Base-by-base conservation (phyloP, 495 filamentous ascomycete species). In the Corynascus novoguineensis region DNA sequence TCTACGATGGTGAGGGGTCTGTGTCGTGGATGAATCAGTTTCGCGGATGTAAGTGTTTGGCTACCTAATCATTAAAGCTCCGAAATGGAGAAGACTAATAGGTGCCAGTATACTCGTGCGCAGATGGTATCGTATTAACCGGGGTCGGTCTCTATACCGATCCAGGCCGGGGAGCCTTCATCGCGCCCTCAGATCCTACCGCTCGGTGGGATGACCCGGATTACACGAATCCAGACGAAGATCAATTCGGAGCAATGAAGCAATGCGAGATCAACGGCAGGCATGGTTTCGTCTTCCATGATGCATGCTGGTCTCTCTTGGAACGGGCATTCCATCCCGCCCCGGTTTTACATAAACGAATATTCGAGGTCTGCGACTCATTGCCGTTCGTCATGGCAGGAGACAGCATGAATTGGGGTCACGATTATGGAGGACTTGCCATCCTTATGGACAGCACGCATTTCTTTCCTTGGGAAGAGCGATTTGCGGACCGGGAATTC, bases 21-120 rank as follows among this genome's bases (percentile, higher is more conserved):
- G 9, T 34, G 7, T 49, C 46, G 28, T 49, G 46, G 46, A 32
- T 21, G 46, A 49, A 34, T 22, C 27, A 49, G 29, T 49, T 49
- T 5, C 28, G 46, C 14, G 46, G 46, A 8, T 32, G 46, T 49
- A 34, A 32, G 46, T 22, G 38, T 8, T 5, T 15, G n/a, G 7
- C 28, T 14, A 1, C 45, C 14, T 48, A 12, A 14, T 4, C 9
- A 5, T 14, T 28, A 14, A 15, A 5, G 12, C 12, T 8, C 4
- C 12, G 5, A 12, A 35, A 4, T 8, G 2, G 34, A 5, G 15
- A 35, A 14, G 34, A n/a, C 42, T 45, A 28, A 46, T 9, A 2
- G 11, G 8, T 21, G 3, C 28, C 5, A 49, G 46, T 49, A 29
- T 49, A 22, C 28, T 49, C 28, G 14, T 21, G 28, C 29, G 28